Evolutionary conservation across 1,139 yeast species (phyloP).

Genomic region (Lodderomyces metapsilosis): DNA sequence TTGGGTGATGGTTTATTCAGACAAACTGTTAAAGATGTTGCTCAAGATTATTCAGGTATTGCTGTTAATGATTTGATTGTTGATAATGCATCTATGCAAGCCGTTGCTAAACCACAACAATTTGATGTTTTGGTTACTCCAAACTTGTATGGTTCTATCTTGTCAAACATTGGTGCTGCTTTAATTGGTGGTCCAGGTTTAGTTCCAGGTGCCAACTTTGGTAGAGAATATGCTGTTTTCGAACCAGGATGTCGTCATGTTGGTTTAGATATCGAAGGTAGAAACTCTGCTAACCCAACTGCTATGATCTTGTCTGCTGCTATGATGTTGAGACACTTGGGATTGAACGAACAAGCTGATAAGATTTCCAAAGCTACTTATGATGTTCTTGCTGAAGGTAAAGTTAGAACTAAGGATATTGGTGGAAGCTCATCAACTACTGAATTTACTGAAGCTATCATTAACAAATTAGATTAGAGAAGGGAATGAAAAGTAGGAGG

Average conservation of each 20-base stretch:
- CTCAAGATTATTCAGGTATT: constrained; percentile 84
- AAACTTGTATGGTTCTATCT: constrained; percentile 94
- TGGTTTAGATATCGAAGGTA: constrained; percentile 93
- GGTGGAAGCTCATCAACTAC: constrained; percentile 89
- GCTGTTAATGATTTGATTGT: constrained; percentile 91
- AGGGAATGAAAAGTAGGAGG: neutral
- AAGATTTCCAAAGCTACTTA: constrained; percentile 86
- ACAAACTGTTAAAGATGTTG: constrained; percentile 88
- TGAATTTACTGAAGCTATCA: constrained; percentile 87
- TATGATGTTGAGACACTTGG: constrained; percentile 92
- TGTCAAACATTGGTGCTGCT: constrained; percentile 98
- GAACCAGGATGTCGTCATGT: constrained; percentile 99
- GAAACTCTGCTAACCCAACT: constrained; percentile 96
- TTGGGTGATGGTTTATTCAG: constrained; percentile 98
- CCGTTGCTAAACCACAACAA: constrained; percentile 96
- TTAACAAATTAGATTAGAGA: constrained; percentile 49
- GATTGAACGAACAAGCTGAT: constrained; percentile 81
- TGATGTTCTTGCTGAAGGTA: constrained; percentile 85
- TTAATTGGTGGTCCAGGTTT: constrained; percentile 98
- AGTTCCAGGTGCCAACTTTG: constrained; percentile 97
- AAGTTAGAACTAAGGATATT: constrained; percentile 75
- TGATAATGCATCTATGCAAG: constrained; percentile 99
- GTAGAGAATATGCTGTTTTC: constrained; percentile 96
- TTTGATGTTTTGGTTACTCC: constrained; percentile 98
- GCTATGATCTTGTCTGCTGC: constrained; percentile 92